These are phyloP conservation scores for Puccinia horiana DNA, from an alignment of 1,284 basidiomycete species.

Conservation along the genomic window DNA sequence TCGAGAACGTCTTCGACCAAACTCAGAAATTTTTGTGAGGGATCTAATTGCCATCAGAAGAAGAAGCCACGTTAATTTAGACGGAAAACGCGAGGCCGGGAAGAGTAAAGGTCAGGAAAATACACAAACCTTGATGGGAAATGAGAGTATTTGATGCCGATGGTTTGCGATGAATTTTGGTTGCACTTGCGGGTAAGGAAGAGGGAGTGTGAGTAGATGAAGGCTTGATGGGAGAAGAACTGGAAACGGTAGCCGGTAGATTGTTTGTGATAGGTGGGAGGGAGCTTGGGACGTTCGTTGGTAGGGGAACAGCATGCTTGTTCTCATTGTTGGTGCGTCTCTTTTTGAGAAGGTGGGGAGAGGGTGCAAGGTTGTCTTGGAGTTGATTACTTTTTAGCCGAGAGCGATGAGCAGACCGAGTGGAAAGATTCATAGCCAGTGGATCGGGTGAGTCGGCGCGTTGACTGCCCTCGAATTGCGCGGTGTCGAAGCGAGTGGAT, in stretches of 20 bases:
- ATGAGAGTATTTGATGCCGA: background rate
- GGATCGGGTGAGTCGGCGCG: slow-evolving; percentile 30
- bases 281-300: background rate
- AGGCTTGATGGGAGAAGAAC: slow-evolving; percentile 28
- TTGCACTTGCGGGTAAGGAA: background rate
- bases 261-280: background rate
- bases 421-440: slow-evolving; percentile 37
- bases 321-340: slow-evolving; percentile 26
- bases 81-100: background rate
- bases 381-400: background rate
- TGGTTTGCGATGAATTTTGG: background rate
- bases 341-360: slow-evolving; percentile 18
- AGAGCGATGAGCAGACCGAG: slow-evolving; percentile 15
- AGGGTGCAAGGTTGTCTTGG: background rate
- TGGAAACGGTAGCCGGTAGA: background rate
- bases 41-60: background rate
- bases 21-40: slow-evolving; percentile 16
- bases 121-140: slow-evolving; percentile 12
- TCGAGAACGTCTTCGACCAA: slow-evolving; percentile 45
- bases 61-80: background rate
- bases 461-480: background rate
- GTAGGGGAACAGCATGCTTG: background rate
- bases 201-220: slow-evolving; percentile 9
- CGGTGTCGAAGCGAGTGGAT: background rate
- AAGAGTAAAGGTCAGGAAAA: background rate